Evolutionary conservation across 1,284 basidiomycete genomes (phyloP).

Genomic region (Trichosporon ovoides): DNA sequence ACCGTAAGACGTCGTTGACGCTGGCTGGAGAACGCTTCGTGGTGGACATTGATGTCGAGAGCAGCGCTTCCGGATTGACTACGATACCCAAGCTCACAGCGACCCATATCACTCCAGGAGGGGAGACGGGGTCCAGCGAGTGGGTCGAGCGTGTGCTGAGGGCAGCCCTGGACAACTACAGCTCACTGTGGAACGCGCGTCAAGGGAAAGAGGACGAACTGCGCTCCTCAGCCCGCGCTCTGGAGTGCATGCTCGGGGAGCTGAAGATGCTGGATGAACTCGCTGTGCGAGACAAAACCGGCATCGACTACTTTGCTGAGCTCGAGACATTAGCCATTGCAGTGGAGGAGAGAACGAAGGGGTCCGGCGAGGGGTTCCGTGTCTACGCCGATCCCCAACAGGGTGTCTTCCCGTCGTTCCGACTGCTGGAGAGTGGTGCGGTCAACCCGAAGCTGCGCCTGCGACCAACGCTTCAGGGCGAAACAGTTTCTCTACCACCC

Average conservation of each 20-base stretch:
- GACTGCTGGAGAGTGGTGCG: slow-evolving; percentile 5
- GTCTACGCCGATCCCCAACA: slow-evolving; percentile 10
- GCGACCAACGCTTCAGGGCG: slow-evolving; percentile 12
- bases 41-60: slow-evolving; percentile 43
- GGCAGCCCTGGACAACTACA: slow-evolving; percentile 26
- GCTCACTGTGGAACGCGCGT: slow-evolving; percentile 29
- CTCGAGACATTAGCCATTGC: slow-evolving; percentile 27
- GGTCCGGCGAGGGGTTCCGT: neutral
- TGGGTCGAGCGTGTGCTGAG: slow-evolving; percentile 25
- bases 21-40: slow-evolving; percentile 41
- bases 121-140: slow-evolving; percentile 29
- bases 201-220: slow-evolving; percentile 5
- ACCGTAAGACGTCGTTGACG: slow-evolving; percentile 26
- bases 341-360: slow-evolving; percentile 7
- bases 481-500: slow-evolving; percentile 6
- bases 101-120: slow-evolving; percentile 32
- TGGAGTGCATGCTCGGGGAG: slow-evolving; percentile 31
- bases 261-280: slow-evolving; percentile 37
- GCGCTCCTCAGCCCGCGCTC: neutral
- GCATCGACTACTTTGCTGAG: slow-evolving; percentile 32
- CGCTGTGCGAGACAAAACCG: slow-evolving; percentile 14
- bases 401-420: slow-evolving; percentile 18
- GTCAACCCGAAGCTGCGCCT: slow-evolving; percentile 15
- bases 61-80: slow-evolving; percentile 28
- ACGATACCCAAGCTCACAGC: slow-evolving; percentile 33